Base-by-base conservation (phyloP, 129 eudicot species). In the Glebionis coronaria region DNA sequence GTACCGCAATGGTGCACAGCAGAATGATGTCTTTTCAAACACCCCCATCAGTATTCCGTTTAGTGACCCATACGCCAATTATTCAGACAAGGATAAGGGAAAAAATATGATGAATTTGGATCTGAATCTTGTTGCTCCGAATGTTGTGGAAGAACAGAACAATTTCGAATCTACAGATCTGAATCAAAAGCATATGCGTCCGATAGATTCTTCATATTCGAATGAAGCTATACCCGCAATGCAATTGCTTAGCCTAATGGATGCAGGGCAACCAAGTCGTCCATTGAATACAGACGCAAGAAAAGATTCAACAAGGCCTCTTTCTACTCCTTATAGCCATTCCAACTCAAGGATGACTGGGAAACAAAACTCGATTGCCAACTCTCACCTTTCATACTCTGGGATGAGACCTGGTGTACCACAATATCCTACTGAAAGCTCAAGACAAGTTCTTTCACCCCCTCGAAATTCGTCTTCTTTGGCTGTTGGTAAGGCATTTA, bases 221-320 rank as follows among this genome's bases (percentile, higher is more conserved):
- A 88, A 84, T n/a, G 98, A 88, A 21, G 68, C 95, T 13, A 86
- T 92, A 56, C 88, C 98, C 0, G 98, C 98, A 9, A 82, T 92
- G 96, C 96, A 92, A 50, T 76, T 92, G 78, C 85, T 92, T 2
- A 85, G 89, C 70, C 69, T 92, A 35, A 84, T 92, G 95, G 83
- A 85, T 53, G 82, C 82, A 44, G 81, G 91, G 25, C 69, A 55
- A 68, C 62, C 88, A 14, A 75, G 56, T 52, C 31, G 79, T 2
- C 75, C 82, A 4, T 79, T 67, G 29, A 46, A 49, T 69, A 59
- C 70, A 28, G 76, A 57, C 14, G 16, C 70, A 20, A 77, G 67
- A 12, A 73, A 67, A 46, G 47, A 29, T 55, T 19, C 54, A 12
- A 61, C 78, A 9, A 85, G 76, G 64, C 84, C 86, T 5, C 79